These are phyloP conservation scores for Jamesozyma hellenica DNA, from an alignment of 805 yeast species.

Conservation along the genomic window DNA sequence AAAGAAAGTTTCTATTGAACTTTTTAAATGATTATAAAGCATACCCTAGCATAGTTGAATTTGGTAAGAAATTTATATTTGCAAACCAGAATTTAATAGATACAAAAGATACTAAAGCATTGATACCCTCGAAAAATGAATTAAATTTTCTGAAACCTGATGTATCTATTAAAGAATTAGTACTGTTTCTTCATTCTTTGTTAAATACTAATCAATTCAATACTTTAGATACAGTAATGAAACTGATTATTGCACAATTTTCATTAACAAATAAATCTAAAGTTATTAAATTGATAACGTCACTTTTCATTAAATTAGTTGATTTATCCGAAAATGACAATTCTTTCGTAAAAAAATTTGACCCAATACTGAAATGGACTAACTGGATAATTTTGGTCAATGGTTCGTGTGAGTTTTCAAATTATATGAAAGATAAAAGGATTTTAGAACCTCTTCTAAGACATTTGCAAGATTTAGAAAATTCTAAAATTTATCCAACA, in stretches of 20 bases:
- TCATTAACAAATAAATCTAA: constrained; percentile 12
- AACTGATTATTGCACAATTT: constrained; percentile 15
- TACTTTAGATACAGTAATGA: constrained; percentile 10
- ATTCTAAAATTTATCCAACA: constrained; percentile 5
- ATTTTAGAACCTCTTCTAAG: constrained; percentile 10
- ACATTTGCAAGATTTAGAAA: constrained; percentile 3
- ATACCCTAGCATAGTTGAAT: constrained; percentile 8
- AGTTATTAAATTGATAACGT: constrained; percentile 12
- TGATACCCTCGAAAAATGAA: too few relatives aligned
- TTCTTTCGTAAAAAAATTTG: constrained; percentile 1
- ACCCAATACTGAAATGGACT: constrained; percentile 17
- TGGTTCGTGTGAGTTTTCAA: constrained; percentile 22
- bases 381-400: constrained; percentile 16
- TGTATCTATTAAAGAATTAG: constrained; percentile 13
- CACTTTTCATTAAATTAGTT: constrained; percentile 8
- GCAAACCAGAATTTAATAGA: background rate
- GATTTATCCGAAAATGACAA: background rate
- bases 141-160: constrained; percentile 4
- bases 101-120: too few relatives aligned
- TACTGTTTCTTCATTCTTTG: constrained; percentile 14
- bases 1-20: constrained; percentile 12
- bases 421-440: constrained; percentile 13
- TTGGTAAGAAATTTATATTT: constrained; percentile 13
- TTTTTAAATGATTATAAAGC: constrained; percentile 14
- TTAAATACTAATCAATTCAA: constrained; percentile 6